These are phyloP conservation scores for Ogataea glucozyma DNA, from an alignment of 805 yeast species.

Conservation along the genomic window DNA sequence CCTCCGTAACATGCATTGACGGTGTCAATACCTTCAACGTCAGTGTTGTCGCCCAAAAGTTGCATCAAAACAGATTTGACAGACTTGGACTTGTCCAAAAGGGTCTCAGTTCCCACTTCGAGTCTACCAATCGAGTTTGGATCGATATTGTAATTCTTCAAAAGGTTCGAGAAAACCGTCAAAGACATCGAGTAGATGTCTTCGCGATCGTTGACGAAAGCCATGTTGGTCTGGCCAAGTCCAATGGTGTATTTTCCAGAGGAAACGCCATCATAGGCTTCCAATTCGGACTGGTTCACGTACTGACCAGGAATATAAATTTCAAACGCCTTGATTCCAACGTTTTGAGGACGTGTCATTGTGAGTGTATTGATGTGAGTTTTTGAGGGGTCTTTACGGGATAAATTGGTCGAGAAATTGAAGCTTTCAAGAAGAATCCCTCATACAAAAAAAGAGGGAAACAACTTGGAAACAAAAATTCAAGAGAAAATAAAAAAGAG, in stretches of 20 bases:
- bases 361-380: neutral
- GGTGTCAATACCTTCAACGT: constrained; percentile 95
- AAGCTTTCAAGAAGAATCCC: neutral
- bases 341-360: constrained; percentile 65
- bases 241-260: constrained; percentile 98
- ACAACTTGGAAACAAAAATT: neutral
- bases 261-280: constrained; percentile 79
- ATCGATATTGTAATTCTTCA: constrained; percentile 82
- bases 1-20: constrained; percentile 99
- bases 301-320: constrained; percentile 82
- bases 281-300: constrained; percentile 88
- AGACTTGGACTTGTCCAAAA: constrained; percentile 94
- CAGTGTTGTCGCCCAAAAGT: constrained; percentile 83
- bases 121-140: constrained; percentile 82
- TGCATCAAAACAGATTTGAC: constrained; percentile 96
- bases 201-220: constrained; percentile 95
- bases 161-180: constrained; percentile 78
- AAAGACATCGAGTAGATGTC: constrained; percentile 93
- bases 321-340: constrained; percentile 97
- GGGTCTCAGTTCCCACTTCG: constrained; percentile 98
- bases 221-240: constrained; percentile 97
- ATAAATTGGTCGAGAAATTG: constrained; percentile 5
- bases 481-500: constrained; percentile 4
- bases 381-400: constrained; percentile 1
- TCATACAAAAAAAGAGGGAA: neutral